Conservation (phyloP, 148 eudicot genomes). For the Camellia sinensis region DNA sequence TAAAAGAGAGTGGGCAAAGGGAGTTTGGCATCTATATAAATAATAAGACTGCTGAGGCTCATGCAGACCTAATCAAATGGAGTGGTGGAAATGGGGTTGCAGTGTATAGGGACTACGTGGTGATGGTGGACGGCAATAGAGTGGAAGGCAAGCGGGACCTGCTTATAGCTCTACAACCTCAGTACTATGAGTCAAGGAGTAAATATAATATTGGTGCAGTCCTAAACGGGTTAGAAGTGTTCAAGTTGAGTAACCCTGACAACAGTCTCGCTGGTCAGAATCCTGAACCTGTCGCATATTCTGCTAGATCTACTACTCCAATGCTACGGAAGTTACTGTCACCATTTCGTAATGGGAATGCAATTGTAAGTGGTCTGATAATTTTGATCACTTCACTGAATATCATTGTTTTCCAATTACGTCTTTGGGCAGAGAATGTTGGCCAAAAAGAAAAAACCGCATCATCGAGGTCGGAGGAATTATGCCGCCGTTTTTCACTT, state of each 20-base stretch:
- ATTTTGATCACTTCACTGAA: slow-evolving; percentile 1
- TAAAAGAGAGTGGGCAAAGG: slow-evolving; percentile 14
- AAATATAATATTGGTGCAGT: background rate
- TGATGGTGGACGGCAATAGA: background rate
- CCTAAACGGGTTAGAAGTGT: slow-evolving; percentile 32
- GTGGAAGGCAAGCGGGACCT: slow-evolving; percentile 13
- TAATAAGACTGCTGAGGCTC: slow-evolving; percentile 1
- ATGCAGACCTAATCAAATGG: slow-evolving; percentile 4
- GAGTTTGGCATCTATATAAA: slow-evolving; percentile 19
- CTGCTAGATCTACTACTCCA: background rate
- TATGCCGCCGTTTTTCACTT: slow-evolving; percentile 18
- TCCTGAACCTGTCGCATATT: background rate
- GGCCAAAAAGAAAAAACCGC: background rate
- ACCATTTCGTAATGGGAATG: background rate
- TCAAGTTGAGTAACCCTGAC: slow-evolving; percentile 30
- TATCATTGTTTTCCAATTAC: slow-evolving; percentile 5
- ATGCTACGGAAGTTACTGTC: background rate
- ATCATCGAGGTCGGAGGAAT: background rate
- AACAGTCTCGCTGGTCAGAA: slow-evolving; percentile 30
- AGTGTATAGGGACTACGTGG: slow-evolving; percentile 20
- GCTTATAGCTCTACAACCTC: slow-evolving; percentile 20
- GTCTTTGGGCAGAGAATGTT: background rate
- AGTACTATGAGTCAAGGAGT: background rate
- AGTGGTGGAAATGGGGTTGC: background rate
- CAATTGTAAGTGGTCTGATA: slow-evolving; percentile 4